These are phyloP conservation scores for Funneliformis mosseae DNA, from an alignment of 192 early-diverging fungal genomes.

Conservation along the genomic window DNA sequence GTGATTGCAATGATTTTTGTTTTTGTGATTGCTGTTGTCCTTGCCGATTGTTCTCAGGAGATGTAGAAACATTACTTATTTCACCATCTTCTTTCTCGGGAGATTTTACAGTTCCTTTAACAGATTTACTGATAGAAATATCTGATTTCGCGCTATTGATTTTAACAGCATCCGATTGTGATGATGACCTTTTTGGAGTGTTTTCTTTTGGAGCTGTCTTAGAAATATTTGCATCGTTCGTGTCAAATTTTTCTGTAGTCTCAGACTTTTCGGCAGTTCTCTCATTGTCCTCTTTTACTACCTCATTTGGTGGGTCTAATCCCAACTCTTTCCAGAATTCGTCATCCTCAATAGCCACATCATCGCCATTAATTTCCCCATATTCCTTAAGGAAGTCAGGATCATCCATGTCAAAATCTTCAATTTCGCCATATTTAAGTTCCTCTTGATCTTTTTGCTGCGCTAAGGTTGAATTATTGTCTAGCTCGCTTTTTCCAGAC, in stretches of 20 bases:
- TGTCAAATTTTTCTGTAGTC: neutral
- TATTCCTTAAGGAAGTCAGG: conserved; percentile 5
- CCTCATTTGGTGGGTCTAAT: neutral
- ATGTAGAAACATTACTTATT: neutral
- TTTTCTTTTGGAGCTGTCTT: neutral
- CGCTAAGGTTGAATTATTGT: neutral
- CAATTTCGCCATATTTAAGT: neutral
- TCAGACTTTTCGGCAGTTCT: neutral
- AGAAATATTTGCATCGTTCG: neutral
- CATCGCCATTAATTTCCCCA: neutral
- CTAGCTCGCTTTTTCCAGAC: neutral
- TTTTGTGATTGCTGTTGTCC: neutral
- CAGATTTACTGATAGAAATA: neutral
- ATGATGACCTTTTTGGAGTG: neutral
- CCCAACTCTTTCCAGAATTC: conserved; percentile 23
- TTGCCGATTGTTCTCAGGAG: neutral
- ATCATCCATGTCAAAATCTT: conserved; percentile 1
- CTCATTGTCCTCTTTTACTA: neutral
- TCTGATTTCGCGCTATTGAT: neutral
- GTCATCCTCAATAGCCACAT: neutral
- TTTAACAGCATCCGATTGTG: neutral
- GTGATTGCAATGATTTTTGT: neutral
- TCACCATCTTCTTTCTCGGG: conserved; percentile 20
- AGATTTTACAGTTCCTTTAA: conserved; percentile 1
- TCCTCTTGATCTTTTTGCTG: neutral